A percentile compares a stretch with the other conserved stretches of the same genome.
Conservation (phyloP, 441 rosid genomes). For the Erodium trifolium region DNA sequence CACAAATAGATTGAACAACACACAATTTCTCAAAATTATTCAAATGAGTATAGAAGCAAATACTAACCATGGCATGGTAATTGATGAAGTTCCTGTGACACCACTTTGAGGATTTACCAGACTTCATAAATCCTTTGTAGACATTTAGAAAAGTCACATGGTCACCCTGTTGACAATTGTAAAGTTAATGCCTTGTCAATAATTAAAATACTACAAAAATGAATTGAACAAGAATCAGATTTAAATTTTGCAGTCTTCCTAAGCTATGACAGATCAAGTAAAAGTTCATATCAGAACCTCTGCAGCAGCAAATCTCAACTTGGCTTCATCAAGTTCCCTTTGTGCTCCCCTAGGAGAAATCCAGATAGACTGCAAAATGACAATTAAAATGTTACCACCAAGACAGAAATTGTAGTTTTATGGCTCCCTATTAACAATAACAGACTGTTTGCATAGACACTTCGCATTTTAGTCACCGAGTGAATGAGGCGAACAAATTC, state of each 20-base stretch:
- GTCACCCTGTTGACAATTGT: constrained; percentile 56
- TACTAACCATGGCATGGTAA: constrained; percentile 75
- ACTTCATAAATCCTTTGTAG: constrained; percentile 79
- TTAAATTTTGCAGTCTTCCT: too few species aligned
- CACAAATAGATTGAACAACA: neutral
- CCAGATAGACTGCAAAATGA: constrained; percentile 77
- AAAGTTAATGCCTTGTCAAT: neutral
- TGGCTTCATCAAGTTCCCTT: constrained; percentile 83
- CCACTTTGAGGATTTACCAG: constrained; percentile 78
- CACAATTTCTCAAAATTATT: constrained; percentile 5
- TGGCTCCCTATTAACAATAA: too few species aligned
- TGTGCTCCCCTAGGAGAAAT: constrained; percentile 66
- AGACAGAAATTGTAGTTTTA: too few species aligned
- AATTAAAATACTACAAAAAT: neutral
- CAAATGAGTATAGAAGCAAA: constrained; percentile 5
- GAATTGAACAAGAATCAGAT: neutral
- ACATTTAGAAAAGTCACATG: constrained; percentile 81
- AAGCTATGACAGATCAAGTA: too few species aligned
- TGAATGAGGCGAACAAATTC: too few species aligned
- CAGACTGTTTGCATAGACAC: too few species aligned
- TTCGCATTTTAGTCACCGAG: too few species aligned
- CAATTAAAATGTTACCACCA: constrained; percentile 7
- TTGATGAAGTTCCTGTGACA: constrained; percentile 71
- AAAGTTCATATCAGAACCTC: constrained; percentile 45
- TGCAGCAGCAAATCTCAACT: constrained; percentile 92